Evolutionary conservation across 2,329 filamentous ascomycete species (phyloP).

Genomic region (Xylariaceae sp.): DNA sequence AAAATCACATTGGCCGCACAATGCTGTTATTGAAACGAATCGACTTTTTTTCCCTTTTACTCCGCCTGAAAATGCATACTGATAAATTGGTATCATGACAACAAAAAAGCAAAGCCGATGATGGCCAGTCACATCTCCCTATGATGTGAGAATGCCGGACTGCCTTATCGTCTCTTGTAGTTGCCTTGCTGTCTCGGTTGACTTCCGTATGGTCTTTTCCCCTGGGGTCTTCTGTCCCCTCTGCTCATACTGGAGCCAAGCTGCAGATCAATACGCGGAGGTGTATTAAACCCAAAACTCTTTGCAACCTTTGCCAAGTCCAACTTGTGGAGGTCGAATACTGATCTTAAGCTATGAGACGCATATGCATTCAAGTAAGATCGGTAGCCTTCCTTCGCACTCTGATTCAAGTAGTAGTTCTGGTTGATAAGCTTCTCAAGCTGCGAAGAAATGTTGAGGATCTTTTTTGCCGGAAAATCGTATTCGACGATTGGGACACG

Average conservation of each 20-base stretch:
- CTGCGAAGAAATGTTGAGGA: conserved; percentile 84
- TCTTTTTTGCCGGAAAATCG: conserved; percentile 88
- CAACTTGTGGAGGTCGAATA: conserved; percentile 79
- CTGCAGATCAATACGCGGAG: conserved; percentile 74
- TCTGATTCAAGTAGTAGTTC: conserved; percentile 97
- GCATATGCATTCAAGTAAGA: conserved; percentile 95
- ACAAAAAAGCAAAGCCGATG: too few relatives aligned
- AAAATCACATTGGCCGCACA: too few relatives aligned
- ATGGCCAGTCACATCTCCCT: too few relatives aligned
- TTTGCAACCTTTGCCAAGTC: conserved; percentile 73
- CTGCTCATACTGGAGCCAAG: conserved; percentile 72
- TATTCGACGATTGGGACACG: conserved; percentile 94
- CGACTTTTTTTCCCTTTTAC: too few relatives aligned
- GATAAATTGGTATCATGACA: too few relatives aligned
- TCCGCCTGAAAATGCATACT: too few relatives aligned
- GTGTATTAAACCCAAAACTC: conserved; percentile 73
- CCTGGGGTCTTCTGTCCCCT: conserved; percentile 59
- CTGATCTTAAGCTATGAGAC: conserved; percentile 74
- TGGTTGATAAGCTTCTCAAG: conserved; percentile 90
- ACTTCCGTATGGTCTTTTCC: conserved; percentile 69
- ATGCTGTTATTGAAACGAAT: too few relatives aligned
- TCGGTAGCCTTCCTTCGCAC: conserved; percentile 71
- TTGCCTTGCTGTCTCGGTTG: conserved; percentile 62
- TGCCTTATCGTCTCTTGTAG: conserved; percentile 38
- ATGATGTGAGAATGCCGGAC: too few relatives aligned